These are phyloP conservation scores for Ogataea populi-albae DNA, from an alignment of 805 yeast species.

Conservation along the genomic window DNA sequence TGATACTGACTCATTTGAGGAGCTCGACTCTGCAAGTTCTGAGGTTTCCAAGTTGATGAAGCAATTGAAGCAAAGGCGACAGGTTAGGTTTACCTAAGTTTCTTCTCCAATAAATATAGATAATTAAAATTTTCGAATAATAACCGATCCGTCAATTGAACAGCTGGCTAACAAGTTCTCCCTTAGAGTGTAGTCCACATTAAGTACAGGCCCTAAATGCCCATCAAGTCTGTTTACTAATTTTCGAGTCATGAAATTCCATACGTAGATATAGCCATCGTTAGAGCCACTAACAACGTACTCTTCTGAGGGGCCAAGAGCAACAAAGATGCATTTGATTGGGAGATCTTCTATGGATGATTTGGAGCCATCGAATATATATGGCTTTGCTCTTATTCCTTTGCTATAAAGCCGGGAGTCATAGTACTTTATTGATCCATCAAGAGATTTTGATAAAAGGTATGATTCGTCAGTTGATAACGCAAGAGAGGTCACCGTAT, in stretches of 20 bases:
- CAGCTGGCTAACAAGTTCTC: constrained; percentile 42
- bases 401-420: constrained; percentile 43
- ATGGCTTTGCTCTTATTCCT: constrained; percentile 42
- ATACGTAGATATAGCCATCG: constrained; percentile 53
- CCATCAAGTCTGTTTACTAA: constrained; percentile 51
- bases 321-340: constrained; percentile 48
- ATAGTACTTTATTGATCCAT: constrained; percentile 54
- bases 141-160: constrained; percentile 55
- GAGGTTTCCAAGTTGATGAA: constrained; percentile 13
- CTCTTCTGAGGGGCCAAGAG: constrained; percentile 31
- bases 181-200: constrained; percentile 43
- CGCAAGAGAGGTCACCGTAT: constrained; percentile 54
- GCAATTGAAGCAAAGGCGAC: constrained; percentile 17
- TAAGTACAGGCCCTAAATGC: constrained; percentile 60
- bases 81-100: constrained; percentile 18
- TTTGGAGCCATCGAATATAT: constrained; percentile 56
- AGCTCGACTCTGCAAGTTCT: no score
- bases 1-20: no score
- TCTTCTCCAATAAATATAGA: no score
- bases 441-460: constrained; percentile 51
- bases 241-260: constrained; percentile 56
- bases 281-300: constrained; percentile 57
- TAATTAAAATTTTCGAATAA: constrained; percentile 39
- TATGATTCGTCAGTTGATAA: constrained; percentile 40
- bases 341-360: constrained; percentile 50